phyloP scores from a whole-genome alignment of 192 early-diverging fungal species.

The Pilaira anomala region DNA sequence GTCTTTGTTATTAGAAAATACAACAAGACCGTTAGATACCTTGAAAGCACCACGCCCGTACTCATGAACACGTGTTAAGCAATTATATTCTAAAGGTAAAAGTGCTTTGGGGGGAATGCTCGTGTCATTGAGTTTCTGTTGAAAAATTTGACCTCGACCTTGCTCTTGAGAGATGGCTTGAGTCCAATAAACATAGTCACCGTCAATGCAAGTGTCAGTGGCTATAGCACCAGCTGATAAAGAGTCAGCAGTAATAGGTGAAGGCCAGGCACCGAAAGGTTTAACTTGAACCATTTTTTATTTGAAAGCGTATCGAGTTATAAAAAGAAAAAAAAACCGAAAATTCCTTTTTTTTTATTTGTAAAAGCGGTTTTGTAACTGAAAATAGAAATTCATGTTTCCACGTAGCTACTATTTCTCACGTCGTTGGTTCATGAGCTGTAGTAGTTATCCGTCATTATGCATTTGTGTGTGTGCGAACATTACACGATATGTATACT shows the following conservation, averaged over 20 bases:
- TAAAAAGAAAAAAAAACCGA: slow-evolving; percentile 8
- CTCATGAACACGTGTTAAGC: slow-evolving; percentile 71
- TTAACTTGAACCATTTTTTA: slow-evolving; percentile 23
- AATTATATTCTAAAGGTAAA: slow-evolving; percentile 50
- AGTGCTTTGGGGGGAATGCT: slow-evolving; percentile 28
- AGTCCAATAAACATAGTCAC: slow-evolving; percentile 22
- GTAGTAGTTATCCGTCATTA: too few species aligned
- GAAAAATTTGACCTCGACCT: slow-evolving; percentile 29
- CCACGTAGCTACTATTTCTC: too few species aligned
- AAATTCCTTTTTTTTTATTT: too few species aligned
- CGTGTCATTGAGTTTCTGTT: slow-evolving; percentile 1
- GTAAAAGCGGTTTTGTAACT: too few species aligned
- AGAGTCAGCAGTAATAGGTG: slow-evolving; percentile 28
- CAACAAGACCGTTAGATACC: slow-evolving; percentile 49
- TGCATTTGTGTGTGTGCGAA: too few species aligned
- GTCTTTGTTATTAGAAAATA: slow-evolving; percentile 63
- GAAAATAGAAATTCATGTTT: too few species aligned
- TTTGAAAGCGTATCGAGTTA: too few species aligned
- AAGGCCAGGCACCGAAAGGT: slow-evolving; percentile 33
- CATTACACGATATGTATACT: too few species aligned
- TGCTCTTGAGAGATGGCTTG: slow-evolving; percentile 15
- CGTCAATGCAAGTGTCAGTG: slow-evolving; percentile 18
- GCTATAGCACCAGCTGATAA: slow-evolving; percentile 8
- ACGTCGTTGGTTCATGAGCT: too few species aligned
- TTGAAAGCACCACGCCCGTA: slow-evolving; percentile 70